These are phyloP conservation scores for Zhuliangozyma parablackwelliae DNA, from an alignment of 1,139 yeast genomes.

Conservation along the genomic window DNA sequence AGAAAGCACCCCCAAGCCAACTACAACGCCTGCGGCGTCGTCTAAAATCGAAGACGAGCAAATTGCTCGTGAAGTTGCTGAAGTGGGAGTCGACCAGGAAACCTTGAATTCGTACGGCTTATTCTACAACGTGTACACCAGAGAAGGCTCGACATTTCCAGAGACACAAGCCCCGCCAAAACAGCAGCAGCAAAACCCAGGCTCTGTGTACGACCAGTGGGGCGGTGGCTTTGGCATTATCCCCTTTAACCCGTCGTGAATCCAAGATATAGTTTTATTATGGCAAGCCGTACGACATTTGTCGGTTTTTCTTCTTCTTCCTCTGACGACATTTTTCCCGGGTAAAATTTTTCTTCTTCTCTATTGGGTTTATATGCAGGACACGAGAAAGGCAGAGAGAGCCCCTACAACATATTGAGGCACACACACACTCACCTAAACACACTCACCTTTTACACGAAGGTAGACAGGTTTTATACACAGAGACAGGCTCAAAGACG, in stretches of 20 bases:
- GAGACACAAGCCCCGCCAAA: conserved; percentile 12
- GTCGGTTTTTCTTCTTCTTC: no score
- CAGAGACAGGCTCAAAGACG: no score
- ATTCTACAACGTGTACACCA: conserved; percentile 32
- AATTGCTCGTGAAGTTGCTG: conserved; percentile 17
- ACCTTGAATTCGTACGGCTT: conserved; percentile 31
- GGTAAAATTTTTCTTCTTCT: no score
- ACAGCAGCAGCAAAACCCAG: conserved; percentile 2
- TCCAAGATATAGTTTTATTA: no score
- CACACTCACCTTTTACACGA: no score
- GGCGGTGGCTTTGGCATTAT: conserved; percentile 27
- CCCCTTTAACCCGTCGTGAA: conserved; percentile 34
- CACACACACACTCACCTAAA: no score
- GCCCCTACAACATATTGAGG: no score
- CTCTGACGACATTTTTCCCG: no score
- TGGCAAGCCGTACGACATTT: no score
- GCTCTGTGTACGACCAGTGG: conserved; percentile 15
- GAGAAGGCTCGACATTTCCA: conserved; percentile 30
- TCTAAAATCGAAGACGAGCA: conserved; percentile 8
- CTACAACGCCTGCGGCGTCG: not conserved
- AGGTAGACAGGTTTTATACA: no score
- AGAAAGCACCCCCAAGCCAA: conserved; percentile 3
- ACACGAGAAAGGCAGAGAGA: no score
- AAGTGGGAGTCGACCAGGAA: conserved; percentile 29
- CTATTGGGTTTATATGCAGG: no score